Base-by-base conservation (phyloP, 306 rosid species). In the Fragaria iinumae region DNA sequence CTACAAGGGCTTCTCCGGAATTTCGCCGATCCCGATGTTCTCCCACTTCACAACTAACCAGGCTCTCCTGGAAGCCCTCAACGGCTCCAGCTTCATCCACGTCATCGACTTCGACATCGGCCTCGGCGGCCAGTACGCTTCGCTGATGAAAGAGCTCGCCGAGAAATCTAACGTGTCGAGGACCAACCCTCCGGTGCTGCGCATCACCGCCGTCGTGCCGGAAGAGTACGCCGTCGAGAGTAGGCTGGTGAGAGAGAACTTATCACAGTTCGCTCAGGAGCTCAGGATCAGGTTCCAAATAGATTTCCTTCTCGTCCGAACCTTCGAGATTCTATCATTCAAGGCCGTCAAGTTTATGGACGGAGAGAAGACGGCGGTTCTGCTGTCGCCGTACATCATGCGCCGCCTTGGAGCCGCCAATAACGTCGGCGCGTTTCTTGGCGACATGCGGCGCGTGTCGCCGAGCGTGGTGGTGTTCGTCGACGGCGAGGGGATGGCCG, bases 31-130 rank as follows among this genome's bases (percentile, higher is more conserved):
- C 38, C 91, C 98, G 0, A 87, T 91, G 93, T 93, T 93, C 79
- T 88, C 97, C 2, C 91, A 90, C 81, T 91, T 93, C 88, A 93
- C 97, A 11, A 88, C 93, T 23, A 93, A 93, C 55, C 98, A 93
- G 67, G 91, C 95, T 1, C 93, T 93, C 53, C 92, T 93, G 3
- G 98, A 93, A 74, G 91, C 91, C 4, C 83, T 91, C 14, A 82
- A 70, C 45, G 83, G 77, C 7, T 77, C 89, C 0, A 53, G 82
- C 16, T 85, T 88, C 80, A 84, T 93, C 82, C 98, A 93, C 80
- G 82, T 93, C 36, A 52, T 93, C 34, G 97, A 93, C 72, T 93
- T 93, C 78, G 98, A 93, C 43, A 91, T 93, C 78, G 97, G 97
- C 0, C 80, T 93, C 64, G 98, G 97, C 0, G 89, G 91, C 17